These are phyloP conservation scores for Phellinidium pouzarii DNA, from an alignment of 1,284 basidiomycete genomes.

Conservation along the genomic window DNA sequence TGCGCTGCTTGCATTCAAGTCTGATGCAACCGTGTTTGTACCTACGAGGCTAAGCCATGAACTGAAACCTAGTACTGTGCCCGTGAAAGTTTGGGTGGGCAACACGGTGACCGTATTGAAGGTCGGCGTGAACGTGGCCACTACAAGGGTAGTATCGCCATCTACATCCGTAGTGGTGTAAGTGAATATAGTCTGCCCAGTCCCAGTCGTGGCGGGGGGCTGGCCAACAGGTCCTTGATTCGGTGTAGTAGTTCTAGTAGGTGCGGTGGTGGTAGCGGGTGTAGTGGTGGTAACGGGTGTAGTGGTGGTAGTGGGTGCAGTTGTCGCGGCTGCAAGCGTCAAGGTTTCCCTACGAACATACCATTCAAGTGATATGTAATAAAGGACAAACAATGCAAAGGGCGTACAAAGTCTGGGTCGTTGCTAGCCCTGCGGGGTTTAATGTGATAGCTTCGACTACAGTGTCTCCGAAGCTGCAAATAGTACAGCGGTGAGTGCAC, in stretches of 20 bases:
- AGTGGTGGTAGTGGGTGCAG: constrained; percentile 8
- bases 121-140: constrained; percentile 52
- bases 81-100: constrained; percentile 28
- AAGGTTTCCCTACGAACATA: constrained; percentile 25
- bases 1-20: neutral
- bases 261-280: constrained; percentile 23
- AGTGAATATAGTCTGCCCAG: constrained; percentile 45
- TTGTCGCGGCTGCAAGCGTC: constrained; percentile 24
- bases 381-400: neutral
- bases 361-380: constrained; percentile 18
- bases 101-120: constrained; percentile 33
- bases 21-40: constrained; percentile 29
- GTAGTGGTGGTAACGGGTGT: constrained; percentile 24
- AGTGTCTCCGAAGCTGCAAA: constrained; percentile 42
- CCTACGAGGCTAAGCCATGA: constrained; percentile 43
- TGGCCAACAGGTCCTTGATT: constrained; percentile 54
- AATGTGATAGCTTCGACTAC: constrained; percentile 47
- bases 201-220: constrained; percentile 38
- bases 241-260: neutral
- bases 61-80: constrained; percentile 48
- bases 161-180: constrained; percentile 56
- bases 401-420: constrained; percentile 43
- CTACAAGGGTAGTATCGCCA: constrained; percentile 40
- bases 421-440: constrained; percentile 35
- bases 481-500: neutral